Conservation (phyloP, 306 rosid species). For the Mimosa pudica region DNA sequence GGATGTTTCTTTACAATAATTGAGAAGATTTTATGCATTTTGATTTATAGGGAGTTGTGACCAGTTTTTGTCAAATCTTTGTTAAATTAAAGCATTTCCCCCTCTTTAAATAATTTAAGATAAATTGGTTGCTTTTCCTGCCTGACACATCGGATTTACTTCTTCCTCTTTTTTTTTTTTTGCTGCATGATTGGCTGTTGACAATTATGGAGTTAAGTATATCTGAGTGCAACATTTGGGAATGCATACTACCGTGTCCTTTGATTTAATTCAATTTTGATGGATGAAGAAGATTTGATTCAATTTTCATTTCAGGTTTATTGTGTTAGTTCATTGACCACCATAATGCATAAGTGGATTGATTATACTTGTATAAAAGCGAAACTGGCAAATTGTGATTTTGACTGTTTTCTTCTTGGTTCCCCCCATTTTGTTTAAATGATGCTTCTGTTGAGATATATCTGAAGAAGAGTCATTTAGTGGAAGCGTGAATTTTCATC, state of each 20-base stretch:
- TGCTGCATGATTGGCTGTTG: conserved; percentile 8
- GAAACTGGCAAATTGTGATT: not conserved
- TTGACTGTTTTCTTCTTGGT: conserved; percentile 1
- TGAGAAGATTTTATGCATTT: not conserved
- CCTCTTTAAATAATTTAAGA: not conserved
- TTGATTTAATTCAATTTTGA: not conserved
- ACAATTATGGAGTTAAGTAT: not conserved
- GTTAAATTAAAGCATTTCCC: not conserved
- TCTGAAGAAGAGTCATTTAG: conserved; percentile 1
- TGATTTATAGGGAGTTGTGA: not conserved
- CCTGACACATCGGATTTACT: not conserved
- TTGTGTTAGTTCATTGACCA: not conserved
- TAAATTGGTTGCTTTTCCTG: not conserved
- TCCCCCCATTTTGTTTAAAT: conserved; percentile 10
- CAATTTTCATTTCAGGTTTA: conserved; percentile 2
- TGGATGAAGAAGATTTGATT: not conserved
- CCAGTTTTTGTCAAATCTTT: not conserved
- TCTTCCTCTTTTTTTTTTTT: not conserved
- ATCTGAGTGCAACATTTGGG: not conserved
- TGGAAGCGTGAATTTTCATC: conserved; percentile 20
- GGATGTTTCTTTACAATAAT: not conserved
- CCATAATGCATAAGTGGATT: not conserved
- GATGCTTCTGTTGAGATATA: not conserved
- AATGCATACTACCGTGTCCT: conserved; percentile 16
- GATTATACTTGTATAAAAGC: not conserved